Evolutionary conservation across 129 eudicot species (phyloP).

Genomic region (Flaveria ramosissima): DNA sequence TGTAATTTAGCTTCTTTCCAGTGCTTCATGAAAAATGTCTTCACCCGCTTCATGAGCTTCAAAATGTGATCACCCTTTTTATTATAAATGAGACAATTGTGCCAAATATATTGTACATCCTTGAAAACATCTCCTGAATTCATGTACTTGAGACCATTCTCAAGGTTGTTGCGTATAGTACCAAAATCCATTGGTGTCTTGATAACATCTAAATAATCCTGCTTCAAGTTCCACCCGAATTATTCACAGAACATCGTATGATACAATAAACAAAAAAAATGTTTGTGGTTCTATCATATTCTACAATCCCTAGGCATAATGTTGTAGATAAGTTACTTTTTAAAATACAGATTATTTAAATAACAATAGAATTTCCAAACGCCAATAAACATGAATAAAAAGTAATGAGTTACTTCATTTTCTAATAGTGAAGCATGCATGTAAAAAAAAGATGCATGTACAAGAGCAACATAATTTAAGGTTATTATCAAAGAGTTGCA

Average conservation of each 20-base stretch:
- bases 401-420: slow-evolving; percentile 5
- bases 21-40: slow-evolving; percentile 53
- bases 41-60: slow-evolving; percentile 74
- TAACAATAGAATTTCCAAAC: slow-evolving; percentile 8
- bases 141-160: slow-evolving; percentile 72
- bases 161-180: slow-evolving; percentile 74
- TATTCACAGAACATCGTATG: slow-evolving; percentile 10
- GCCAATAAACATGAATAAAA: not conserved
- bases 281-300: not conserved
- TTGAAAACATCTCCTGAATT: slow-evolving; percentile 67
- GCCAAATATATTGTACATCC: slow-evolving; percentile 81
- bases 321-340: not conserved
- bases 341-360: not conserved
- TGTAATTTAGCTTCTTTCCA: slow-evolving; percentile 67
- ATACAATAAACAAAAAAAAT: not conserved
- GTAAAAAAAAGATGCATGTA: not conserved
- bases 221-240: slow-evolving; percentile 29
- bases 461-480: slow-evolving; percentile 1
- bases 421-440: not conserved
- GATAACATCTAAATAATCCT: slow-evolving; percentile 87
- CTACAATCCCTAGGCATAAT: slow-evolving; percentile 15
- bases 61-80: slow-evolving; percentile 70
- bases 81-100: slow-evolving; percentile 69
- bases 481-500: not conserved
- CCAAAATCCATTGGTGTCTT: slow-evolving; percentile 93